Evolutionary conservation across 2,329 filamentous ascomycete genomes (phyloP).

Genomic region (Colletotrichum endophyticum): DNA sequence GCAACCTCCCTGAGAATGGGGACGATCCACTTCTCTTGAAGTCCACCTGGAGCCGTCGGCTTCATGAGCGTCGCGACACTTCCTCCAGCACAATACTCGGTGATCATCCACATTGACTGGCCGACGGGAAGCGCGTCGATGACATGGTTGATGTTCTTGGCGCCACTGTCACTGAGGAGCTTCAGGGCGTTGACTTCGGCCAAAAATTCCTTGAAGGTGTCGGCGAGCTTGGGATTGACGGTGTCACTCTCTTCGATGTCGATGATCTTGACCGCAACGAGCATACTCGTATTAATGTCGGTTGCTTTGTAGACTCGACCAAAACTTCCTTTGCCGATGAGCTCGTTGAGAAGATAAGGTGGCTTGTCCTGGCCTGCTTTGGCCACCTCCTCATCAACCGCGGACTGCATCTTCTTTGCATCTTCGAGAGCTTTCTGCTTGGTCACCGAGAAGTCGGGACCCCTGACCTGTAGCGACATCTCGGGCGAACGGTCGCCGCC

Average conservation of each 20-base stretch:
- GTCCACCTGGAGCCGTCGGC: slow-evolving; percentile 67
- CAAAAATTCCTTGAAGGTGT: slow-evolving; percentile 72
- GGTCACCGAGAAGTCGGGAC: slow-evolving; percentile 48
- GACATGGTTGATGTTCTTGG: slow-evolving; percentile 81
- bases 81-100: slow-evolving; percentile 84
- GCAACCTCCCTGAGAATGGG: slow-evolving; percentile 71
- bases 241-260: slow-evolving; percentile 81
- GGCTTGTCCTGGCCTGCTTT: slow-evolving; percentile 66
- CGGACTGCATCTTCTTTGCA: slow-evolving; percentile 71
- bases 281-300: slow-evolving; percentile 46
- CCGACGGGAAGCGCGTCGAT: slow-evolving; percentile 80
- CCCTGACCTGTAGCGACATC: slow-evolving; percentile 48
- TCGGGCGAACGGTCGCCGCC: neutral
- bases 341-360: slow-evolving; percentile 70
- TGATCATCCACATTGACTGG: slow-evolving; percentile 86
- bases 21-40: slow-evolving; percentile 75
- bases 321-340: slow-evolving; percentile 78
- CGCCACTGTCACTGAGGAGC: slow-evolving; percentile 74
- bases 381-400: slow-evolving; percentile 66
- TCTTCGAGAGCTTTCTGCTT: slow-evolving; percentile 70
- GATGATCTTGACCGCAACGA: slow-evolving; percentile 83
- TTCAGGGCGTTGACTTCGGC: slow-evolving; percentile 74
- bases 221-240: slow-evolving; percentile 66
- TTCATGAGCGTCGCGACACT: slow-evolving; percentile 78
- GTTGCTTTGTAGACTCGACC: slow-evolving; percentile 75